Conservation (phyloP, 768 basidiomycete species). For the Amanita muscaria region DNA sequence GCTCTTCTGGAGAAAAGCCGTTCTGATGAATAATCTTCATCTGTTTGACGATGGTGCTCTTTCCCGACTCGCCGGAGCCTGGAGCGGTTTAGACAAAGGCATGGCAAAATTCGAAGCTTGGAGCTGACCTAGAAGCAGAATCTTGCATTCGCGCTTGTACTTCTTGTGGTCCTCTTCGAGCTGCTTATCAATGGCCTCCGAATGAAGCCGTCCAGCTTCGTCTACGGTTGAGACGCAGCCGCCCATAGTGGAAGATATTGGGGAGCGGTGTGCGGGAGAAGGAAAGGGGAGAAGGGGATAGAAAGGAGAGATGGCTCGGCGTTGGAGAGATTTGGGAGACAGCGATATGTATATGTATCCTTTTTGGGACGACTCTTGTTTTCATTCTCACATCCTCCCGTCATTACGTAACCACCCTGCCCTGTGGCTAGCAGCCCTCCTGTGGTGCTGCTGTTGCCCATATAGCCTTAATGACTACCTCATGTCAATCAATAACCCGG, state of each 20-base stretch:
- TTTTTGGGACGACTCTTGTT: constrained; percentile 2
- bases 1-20: constrained; percentile 75
- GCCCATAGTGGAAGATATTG: constrained; percentile 41
- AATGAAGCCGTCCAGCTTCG: constrained; percentile 50
- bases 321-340: neutral
- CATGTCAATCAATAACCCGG: too few relatives aligned
- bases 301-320: neutral
- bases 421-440: neutral
- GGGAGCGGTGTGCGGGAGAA: neutral
- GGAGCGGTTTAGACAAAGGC: neutral
- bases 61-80: constrained; percentile 95
- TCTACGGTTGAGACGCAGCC: constrained; percentile 57
- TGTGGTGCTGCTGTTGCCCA: too few relatives aligned
- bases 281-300: neutral
- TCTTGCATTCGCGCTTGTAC: constrained; percentile 87
- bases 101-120: neutral
- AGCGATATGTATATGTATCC: constrained; percentile 9
- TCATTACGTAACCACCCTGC: neutral
- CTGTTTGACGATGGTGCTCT: constrained; percentile 94
- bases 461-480: too few relatives aligned
- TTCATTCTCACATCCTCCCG: neutral
- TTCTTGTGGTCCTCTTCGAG: constrained; percentile 80
- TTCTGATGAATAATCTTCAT: constrained; percentile 98
- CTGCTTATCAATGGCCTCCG: constrained; percentile 71
- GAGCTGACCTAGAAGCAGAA: constrained; percentile 75